Evolutionary conservation across 257 asterid species (phyloP).

Genomic region (Linaria vulgaris): DNA sequence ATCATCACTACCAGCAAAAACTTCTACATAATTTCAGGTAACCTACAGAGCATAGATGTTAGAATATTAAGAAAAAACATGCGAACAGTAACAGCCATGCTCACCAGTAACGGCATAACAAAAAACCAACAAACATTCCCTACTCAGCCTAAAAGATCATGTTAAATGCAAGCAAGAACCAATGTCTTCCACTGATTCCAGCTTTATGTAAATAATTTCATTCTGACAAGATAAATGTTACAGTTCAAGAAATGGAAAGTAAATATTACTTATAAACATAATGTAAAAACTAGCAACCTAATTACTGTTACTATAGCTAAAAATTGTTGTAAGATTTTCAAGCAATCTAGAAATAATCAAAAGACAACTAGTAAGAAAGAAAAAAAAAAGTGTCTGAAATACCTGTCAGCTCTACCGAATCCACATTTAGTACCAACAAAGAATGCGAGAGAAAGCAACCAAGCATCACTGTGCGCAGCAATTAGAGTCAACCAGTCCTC

Average conservation of each 20-base stretch:
- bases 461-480: conserved; percentile 63
- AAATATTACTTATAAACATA: no score
- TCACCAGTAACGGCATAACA: no score
- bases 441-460: conserved; percentile 60
- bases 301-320: not conserved
- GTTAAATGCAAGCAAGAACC: not conserved
- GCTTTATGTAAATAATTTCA: not conserved
- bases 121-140: not conserved
- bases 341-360: conserved; percentile 1
- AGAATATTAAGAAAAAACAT: not conserved
- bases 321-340: not conserved
- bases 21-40: not conserved
- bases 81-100: conserved; percentile 10
- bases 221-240: conserved; percentile 1
- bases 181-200: not conserved
- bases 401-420: conserved; percentile 58
- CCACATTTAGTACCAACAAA: conserved; percentile 59
- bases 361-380: conserved; percentile 8
- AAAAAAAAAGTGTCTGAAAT: conserved; percentile 3
- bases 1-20: conserved; percentile 8
- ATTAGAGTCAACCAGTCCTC: conserved; percentile 61
- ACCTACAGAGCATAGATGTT: not conserved
- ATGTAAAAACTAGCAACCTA: not conserved
- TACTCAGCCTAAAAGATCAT: not conserved
- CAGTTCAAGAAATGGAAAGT: no score